These are phyloP conservation scores for Sisymbrium irio DNA, from an alignment of 345 rosid species.

Conservation along the genomic window DNA sequence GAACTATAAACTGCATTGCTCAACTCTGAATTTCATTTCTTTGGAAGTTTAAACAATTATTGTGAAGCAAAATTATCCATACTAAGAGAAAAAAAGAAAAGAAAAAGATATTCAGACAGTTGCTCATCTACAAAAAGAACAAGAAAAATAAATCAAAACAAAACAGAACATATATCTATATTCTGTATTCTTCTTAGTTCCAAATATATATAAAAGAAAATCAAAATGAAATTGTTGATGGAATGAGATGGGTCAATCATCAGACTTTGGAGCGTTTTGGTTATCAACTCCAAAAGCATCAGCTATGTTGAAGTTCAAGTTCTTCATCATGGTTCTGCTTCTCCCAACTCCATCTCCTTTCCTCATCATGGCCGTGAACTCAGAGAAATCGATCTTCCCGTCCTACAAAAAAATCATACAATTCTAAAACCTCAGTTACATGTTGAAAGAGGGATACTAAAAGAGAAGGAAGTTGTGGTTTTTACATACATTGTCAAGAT, in stretches of 20 bases:
- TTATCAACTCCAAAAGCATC: conserved; percentile 61
- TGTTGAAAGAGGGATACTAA: background rate
- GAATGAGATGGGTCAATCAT: conserved; percentile 7
- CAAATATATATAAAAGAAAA: background rate
- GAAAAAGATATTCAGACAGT: background rate
- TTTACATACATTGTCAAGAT: conserved; percentile 72
- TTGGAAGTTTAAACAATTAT: background rate
- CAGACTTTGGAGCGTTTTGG: conserved; percentile 10
- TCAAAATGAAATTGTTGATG: background rate
- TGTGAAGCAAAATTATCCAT: conserved; percentile 16
- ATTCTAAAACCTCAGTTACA: background rate
- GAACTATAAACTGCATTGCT: background rate
- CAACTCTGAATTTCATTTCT: background rate
- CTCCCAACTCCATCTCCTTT: conserved; percentile 63
- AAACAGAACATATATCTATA: background rate
- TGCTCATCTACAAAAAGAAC: conserved; percentile 17
- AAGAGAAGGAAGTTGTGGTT: background rate
- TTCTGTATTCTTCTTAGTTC: conserved; percentile 5
- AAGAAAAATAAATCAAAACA: background rate
- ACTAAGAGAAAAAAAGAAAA: background rate
- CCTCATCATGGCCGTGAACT: conserved; percentile 91
- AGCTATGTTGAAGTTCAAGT: conserved; percentile 64
- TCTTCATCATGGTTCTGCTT: conserved; percentile 69
- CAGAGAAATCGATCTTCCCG: conserved; percentile 39
- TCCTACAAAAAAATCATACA: conserved; percentile 16